phyloP scores from a whole-genome alignment of 169 alveolate species.

The Hepatocystis sp. region DNA sequence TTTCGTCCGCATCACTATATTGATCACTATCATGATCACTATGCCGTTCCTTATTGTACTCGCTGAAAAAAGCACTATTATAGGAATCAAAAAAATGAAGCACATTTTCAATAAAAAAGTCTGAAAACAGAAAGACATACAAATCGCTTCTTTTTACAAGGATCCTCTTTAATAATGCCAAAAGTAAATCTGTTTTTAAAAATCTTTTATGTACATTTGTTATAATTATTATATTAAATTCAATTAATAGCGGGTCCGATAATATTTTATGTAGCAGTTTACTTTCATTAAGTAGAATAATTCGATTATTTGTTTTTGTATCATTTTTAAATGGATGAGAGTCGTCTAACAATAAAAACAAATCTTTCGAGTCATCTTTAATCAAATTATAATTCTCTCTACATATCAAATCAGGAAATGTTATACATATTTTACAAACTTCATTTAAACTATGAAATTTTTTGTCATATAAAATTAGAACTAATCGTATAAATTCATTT shows the following conservation, averaged over 20 bases:
- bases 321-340: too few species aligned
- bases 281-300: slow-evolving; percentile 36
- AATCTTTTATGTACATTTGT: slow-evolving; percentile 78
- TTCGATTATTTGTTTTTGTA: slow-evolving; percentile 10
- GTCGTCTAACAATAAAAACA: slow-evolving; percentile 16
- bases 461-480: slow-evolving; percentile 49
- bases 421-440: slow-evolving; percentile 29
- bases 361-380: slow-evolving; percentile 27
- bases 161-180: slow-evolving; percentile 76
- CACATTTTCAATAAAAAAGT: slow-evolving; percentile 45
- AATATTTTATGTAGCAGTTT: slow-evolving; percentile 51
- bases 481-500: slow-evolving; percentile 33
- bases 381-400: slow-evolving; percentile 13
- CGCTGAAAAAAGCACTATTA: too few species aligned
- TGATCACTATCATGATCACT: too few species aligned
- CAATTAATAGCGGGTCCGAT: slow-evolving; percentile 83
- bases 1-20: too few species aligned
- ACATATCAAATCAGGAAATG: slow-evolving; percentile 25
- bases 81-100: slow-evolving; percentile 44
- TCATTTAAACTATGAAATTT: slow-evolving; percentile 69
- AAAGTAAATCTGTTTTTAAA: slow-evolving; percentile 74
- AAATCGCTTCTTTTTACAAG: slow-evolving; percentile 58
- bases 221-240: slow-evolving; percentile 80
- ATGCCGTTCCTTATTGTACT: too few species aligned
- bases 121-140: slow-evolving; percentile 40